These are phyloP conservation scores for Pyricularia sp. DNA, from an alignment of 2,329 filamentous ascomycete genomes.

Conservation along the genomic window DNA sequence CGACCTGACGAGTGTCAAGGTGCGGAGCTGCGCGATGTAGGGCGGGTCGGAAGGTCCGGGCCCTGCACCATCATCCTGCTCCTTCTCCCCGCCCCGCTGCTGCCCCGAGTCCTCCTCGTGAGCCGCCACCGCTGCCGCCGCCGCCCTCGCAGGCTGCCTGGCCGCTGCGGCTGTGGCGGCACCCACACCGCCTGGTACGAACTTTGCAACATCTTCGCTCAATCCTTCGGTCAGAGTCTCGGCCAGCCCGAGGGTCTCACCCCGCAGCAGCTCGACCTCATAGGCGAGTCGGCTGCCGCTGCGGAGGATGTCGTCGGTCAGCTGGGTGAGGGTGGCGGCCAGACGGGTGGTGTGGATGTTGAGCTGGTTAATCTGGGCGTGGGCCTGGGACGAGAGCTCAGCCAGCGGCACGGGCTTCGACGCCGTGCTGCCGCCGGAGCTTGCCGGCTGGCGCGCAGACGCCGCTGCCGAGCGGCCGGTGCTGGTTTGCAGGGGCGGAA, in stretches of 20 bases:
- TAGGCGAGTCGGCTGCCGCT: slow-evolving; percentile 85
- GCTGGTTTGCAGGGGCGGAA: slow-evolving; percentile 56
- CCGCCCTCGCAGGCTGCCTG: neutral
- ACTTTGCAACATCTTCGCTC: slow-evolving; percentile 61
- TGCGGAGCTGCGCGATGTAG: slow-evolving; percentile 72
- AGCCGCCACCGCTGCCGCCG: neutral
- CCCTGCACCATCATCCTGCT: slow-evolving; percentile 14
- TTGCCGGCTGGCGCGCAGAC: slow-evolving; percentile 11
- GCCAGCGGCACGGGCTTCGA: slow-evolving; percentile 48
- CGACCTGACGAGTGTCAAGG: slow-evolving; percentile 68
- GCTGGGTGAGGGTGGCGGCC: slow-evolving; percentile 70
- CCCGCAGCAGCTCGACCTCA: slow-evolving; percentile 86
- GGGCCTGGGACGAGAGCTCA: slow-evolving; percentile 73
- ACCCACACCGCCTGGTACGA: slow-evolving; percentile 48
- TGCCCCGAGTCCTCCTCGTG: neutral
- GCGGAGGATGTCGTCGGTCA: slow-evolving; percentile 91
- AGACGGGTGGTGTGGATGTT: slow-evolving; percentile 81
- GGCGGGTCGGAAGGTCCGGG: slow-evolving; percentile 38
- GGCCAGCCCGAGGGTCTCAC: slow-evolving; percentile 72
- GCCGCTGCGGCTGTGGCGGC: slow-evolving; percentile 14
- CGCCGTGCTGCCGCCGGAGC: slow-evolving; percentile 19
- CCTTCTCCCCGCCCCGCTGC: neutral
- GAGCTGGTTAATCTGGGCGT: slow-evolving; percentile 76
- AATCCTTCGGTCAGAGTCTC: slow-evolving; percentile 69
- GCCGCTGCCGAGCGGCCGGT: slow-evolving; percentile 6